phyloP scores from a whole-genome alignment of 2,329 filamentous ascomycete species.

The Beauveria asiatica region DNA sequence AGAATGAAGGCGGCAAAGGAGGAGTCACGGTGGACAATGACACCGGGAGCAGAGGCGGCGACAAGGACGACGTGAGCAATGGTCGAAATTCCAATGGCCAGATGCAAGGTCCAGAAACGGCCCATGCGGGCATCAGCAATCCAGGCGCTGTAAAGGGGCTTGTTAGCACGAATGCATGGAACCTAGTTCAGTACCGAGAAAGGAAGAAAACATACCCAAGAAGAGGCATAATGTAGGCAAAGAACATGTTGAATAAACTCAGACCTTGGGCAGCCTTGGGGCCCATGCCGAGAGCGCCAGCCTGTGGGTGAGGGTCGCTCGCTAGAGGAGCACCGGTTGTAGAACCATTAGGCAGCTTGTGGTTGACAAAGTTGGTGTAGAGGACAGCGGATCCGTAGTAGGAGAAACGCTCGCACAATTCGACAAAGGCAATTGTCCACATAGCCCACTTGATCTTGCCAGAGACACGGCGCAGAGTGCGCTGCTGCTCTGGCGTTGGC shows the following conservation, averaged over 20 bases:
- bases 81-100: conserved; percentile 57
- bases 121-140: conserved; percentile 64
- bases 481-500: conserved; percentile 54
- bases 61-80: conserved; percentile 60
- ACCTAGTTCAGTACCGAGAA: conserved; percentile 14
- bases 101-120: conserved; percentile 64
- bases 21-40: conserved; percentile 49
- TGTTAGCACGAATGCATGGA: conserved; percentile 16
- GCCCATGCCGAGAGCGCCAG: conserved; percentile 50
- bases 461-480: conserved; percentile 53
- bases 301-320: conserved; percentile 18
- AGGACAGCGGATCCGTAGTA: conserved; percentile 66
- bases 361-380: conserved; percentile 59
- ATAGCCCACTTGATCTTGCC: conserved; percentile 56
- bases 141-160: conserved; percentile 29
- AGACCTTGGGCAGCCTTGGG: conserved; percentile 44
- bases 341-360: conserved; percentile 43
- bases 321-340: conserved; percentile 39
- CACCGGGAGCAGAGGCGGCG: conserved; percentile 52
- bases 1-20: conserved; percentile 61
- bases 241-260: conserved; percentile 50
- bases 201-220: conserved; percentile 30
- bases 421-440: conserved; percentile 63
- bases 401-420: conserved; percentile 68
- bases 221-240: conserved; percentile 52